phyloP scores from a whole-genome alignment of 2,329 filamentous ascomycete genomes.

The Aureobasidium pullulans region DNA sequence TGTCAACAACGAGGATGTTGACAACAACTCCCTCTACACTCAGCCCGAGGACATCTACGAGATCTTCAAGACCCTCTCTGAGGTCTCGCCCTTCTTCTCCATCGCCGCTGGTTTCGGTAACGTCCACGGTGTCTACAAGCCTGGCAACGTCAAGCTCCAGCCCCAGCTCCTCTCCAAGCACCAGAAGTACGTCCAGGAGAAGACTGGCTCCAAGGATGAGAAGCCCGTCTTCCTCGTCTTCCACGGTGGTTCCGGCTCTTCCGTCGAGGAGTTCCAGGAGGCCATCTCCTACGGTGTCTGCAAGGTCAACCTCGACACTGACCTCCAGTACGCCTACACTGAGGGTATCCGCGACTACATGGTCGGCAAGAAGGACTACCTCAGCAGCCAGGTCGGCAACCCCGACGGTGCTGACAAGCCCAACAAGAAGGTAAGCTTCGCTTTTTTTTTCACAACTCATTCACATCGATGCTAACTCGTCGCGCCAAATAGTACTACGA shows the following conservation, averaged over 20 bases:
- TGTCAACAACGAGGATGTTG: constrained; percentile 96
- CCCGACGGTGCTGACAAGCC: constrained; percentile 94
- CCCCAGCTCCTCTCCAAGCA: constrained; percentile 95
- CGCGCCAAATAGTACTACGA: constrained; percentile 42
- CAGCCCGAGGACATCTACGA: constrained; percentile 93
- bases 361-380: constrained; percentile 89
- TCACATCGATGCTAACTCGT: constrained; percentile 2
- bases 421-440: constrained; percentile 70
- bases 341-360: constrained; percentile 91
- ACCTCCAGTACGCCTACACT: constrained; percentile 93
- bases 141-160: constrained; percentile 92
- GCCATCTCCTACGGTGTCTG: constrained; percentile 91
- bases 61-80: constrained; percentile 77
- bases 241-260: constrained; percentile 92
- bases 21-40: constrained; percentile 96
- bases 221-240: constrained; percentile 99
- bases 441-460: background rate
- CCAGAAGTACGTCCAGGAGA: constrained; percentile 81
- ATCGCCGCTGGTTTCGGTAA: constrained; percentile 98
- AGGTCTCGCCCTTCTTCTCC: constrained; percentile 93
- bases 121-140: constrained; percentile 98
- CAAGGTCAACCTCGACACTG: constrained; percentile 99
- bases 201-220: constrained; percentile 61
- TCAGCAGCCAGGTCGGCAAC: constrained; percentile 82
- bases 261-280: constrained; percentile 81